Base-by-base conservation (phyloP, 148 eudicot genomes). In the Arctostaphylos glauca region DNA sequence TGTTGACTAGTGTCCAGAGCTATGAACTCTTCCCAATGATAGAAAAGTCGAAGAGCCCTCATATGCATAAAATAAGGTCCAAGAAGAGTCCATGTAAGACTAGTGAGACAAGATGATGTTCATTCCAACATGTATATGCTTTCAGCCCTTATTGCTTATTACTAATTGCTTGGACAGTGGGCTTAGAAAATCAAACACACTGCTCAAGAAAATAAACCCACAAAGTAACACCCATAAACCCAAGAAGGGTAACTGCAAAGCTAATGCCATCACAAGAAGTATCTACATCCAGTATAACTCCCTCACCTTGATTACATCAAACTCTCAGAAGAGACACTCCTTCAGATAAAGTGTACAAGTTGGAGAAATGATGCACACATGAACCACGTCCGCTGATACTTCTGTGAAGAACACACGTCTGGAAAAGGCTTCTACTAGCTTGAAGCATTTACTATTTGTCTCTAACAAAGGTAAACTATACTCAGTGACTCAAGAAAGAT, bases 371-470 rank as follows among this genome's bases (percentile, higher is more conserved):
- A 13, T 70, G 19, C 47, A 38, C 7, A 15, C 49, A 14, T 43
- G 74, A 43, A 41, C 74, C 48, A 46, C 72, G 44, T 72, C 52
- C 9, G 0, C 52, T 44, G 7, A 23, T 16, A 72, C 46, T 44
- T 6, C 18, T 44, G 76, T 13, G 13, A 48, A 50, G 56, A 74
- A 23, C 78, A 74, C 41, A n/a, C 25, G 21, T 9, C 53, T 49
- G 78, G 78, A n/a, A 74, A 74, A 74, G 43, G 56, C 41, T 56
- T 74, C 43, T 12, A 49, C 18, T 49, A 74, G 41, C 78, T 48
- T 74, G 41, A 49, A 74, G 56, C 56, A 49, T 49, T 41, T 74
- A 14, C 41, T 5, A 0, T 49, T 73, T 50, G 56, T 44, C 38
- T 74, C 16, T 31, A 9, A 74, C n/a, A 49, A 49, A 8, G 15